Evolutionary conservation across 2,329 filamentous ascomycete species (phyloP).

Genomic region (Exophiala spinifera): DNA sequence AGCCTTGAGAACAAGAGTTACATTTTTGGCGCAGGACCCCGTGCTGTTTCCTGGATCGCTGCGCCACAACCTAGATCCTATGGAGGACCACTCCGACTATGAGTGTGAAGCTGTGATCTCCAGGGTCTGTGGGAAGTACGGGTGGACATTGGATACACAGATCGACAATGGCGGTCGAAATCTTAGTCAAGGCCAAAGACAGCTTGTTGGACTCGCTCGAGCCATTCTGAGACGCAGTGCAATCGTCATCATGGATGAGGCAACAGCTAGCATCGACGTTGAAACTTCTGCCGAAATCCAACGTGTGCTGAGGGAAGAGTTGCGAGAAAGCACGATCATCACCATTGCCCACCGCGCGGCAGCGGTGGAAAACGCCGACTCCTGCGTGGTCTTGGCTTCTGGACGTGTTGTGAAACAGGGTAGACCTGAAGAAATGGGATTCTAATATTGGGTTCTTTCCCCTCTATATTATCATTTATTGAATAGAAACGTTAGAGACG

Average conservation of each 20-base stretch:
- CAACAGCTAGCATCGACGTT: constrained; percentile 62
- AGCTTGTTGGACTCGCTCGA: constrained; percentile 62
- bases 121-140: constrained; percentile 54
- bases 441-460: background rate
- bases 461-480: too few species aligned
- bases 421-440: constrained; percentile 2
- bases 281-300: constrained; percentile 59
- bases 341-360: constrained; percentile 64
- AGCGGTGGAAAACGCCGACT: constrained; percentile 47
- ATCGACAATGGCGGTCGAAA: constrained; percentile 62
- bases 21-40: constrained; percentile 66
- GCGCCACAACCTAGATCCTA: constrained; percentile 61
- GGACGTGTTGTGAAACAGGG: constrained; percentile 20
- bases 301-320: constrained; percentile 53
- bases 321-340: constrained; percentile 58
- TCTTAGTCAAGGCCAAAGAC: constrained; percentile 62
- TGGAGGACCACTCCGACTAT: constrained; percentile 54
- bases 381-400: constrained; percentile 13
- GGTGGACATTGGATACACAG: constrained; percentile 55
- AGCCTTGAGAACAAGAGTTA: constrained; percentile 59
- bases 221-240: constrained; percentile 60
- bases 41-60: constrained; percentile 63
- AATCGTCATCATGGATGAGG: constrained; percentile 65
- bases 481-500: too few species aligned
- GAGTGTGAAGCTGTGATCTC: constrained; percentile 54